Base-by-base conservation (phyloP, 2,329 filamentous ascomycete genomes). In the Colletotrichum tanaceti region DNA sequence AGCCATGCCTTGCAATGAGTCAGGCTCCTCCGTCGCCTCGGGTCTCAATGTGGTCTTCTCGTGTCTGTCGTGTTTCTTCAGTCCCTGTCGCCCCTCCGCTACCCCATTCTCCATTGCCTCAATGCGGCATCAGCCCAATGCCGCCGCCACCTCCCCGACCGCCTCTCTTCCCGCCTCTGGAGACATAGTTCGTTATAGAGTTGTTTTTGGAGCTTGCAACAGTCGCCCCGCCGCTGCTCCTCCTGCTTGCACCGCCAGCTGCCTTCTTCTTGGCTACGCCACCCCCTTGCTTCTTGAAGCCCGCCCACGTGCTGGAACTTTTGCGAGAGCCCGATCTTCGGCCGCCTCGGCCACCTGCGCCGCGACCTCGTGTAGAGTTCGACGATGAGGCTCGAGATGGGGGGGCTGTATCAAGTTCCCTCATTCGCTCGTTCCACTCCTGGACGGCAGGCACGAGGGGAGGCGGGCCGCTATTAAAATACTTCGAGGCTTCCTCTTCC, bases 401-500 rank as follows among this genome's bases (percentile, higher is more conserved):
- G 22, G 58, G 58, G 72, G 76, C 72, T 75, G 78, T 62, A 71
- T 75, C 5, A 73, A 74, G 62, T 70, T 76, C 67, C 73, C 77
- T 57, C 72, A 76, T 65, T 71, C 72, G 53, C 74, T 75, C 41
- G 69, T 73, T 58, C 76, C 74, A 70, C 68, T 73, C 44, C 60
- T 73, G 49, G 69, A 76, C 16, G 74, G 72, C 16, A 70, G 68
- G 63, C 3, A 52, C 64, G 46, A 58, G 52, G 20, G 67, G 57
- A 47, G 66, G 54, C 5, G 75, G 57, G 46, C 65, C 71, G 28
- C 70, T 57, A 43, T 74, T 73, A 69, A 87, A 88, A 74, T 85
- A 88, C 62, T 81, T 82, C 2, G 86, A 88, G 35, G 79, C 74
- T 61, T 81, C 79, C 18, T 79, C 79, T 0, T 77, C 75, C 3